These are phyloP conservation scores for Podospora pseudopauciseta DNA, from an alignment of 495 filamentous ascomycete species.

Conservation along the genomic window DNA sequence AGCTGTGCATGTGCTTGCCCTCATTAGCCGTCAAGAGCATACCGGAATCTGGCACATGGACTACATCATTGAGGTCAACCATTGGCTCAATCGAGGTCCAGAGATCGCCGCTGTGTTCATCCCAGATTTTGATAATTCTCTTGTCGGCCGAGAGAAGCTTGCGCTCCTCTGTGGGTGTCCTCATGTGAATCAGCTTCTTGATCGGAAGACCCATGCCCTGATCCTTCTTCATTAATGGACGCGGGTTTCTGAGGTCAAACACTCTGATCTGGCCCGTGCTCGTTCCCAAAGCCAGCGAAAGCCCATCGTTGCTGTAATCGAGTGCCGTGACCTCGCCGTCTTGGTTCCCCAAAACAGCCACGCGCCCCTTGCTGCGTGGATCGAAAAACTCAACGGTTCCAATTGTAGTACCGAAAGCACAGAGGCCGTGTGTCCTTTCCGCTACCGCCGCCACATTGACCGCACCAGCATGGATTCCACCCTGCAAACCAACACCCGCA, in stretches of 20 bases:
- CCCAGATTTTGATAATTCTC: slow-evolving; percentile 95
- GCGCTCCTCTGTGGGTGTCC: slow-evolving; percentile 70
- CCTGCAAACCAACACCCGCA: slow-evolving; percentile 67
- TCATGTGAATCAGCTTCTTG: slow-evolving; percentile 83
- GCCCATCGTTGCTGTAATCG: slow-evolving; percentile 78
- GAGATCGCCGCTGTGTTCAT: slow-evolving; percentile 70
- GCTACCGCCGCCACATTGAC: slow-evolving; percentile 91
- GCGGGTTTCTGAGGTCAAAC: slow-evolving; percentile 87
- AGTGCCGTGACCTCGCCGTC: slow-evolving; percentile 80
- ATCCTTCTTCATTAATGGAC: slow-evolving; percentile 82
- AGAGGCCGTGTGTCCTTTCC: slow-evolving; percentile 82
- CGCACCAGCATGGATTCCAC: slow-evolving; percentile 71
- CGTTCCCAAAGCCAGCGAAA: slow-evolving; percentile 84
- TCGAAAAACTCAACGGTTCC: slow-evolving; percentile 99
- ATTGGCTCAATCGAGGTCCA: slow-evolving; percentile 96
- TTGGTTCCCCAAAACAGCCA: slow-evolving; percentile 65
- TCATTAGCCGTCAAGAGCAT: slow-evolving; percentile 97
- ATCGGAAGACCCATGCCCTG: slow-evolving; percentile 96
- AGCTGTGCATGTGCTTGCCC: slow-evolving; percentile 65
- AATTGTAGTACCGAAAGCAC: slow-evolving; percentile 90
- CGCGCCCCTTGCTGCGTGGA: slow-evolving; percentile 70
- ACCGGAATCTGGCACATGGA: slow-evolving; percentile 78
- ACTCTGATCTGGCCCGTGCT: slow-evolving; percentile 84
- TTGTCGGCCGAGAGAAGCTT: slow-evolving; percentile 92
- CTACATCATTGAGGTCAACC: slow-evolving; percentile 89